Evolutionary conservation across 768 basidiomycete species (phyloP).

Genomic region (Pisolithus orientalis): DNA sequence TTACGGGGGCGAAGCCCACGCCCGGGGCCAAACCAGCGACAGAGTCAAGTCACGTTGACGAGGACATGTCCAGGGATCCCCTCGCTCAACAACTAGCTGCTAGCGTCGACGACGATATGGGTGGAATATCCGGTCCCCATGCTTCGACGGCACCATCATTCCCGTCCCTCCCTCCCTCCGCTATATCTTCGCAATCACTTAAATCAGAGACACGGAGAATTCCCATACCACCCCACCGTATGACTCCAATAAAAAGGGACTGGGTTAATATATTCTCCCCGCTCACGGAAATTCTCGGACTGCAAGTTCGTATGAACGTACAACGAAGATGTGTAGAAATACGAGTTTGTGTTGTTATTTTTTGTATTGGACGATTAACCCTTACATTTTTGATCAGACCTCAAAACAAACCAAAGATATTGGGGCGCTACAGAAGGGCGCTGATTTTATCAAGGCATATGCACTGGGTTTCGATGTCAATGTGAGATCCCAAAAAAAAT

Average conservation of each 20-base stretch:
- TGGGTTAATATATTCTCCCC: slow-evolving; percentile 96
- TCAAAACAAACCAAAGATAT: slow-evolving; percentile 92
- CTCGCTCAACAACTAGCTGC: slow-evolving; percentile 1
- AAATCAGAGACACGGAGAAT: slow-evolving; percentile 87
- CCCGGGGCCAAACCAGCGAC: slow-evolving; percentile 7
- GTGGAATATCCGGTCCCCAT: slow-evolving; percentile 40
- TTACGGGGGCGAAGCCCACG: slow-evolving; percentile 33
- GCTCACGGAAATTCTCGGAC: slow-evolving; percentile 85
- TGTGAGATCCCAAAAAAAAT: slow-evolving; percentile 38
- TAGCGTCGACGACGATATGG: slow-evolving; percentile 8
- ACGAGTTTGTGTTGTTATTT: slow-evolving; percentile 53
- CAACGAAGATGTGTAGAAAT: slow-evolving; percentile 86
- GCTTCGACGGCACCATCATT: slow-evolving; percentile 58
- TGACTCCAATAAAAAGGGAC: slow-evolving; percentile 95
- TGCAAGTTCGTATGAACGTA: slow-evolving; percentile 98
- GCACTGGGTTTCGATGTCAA: slow-evolving; percentile 94
- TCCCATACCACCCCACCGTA: slow-evolving; percentile 91
- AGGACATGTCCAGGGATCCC: slow-evolving; percentile 24
- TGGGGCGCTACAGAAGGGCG: slow-evolving; percentile 92
- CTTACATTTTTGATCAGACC: slow-evolving; percentile 46
- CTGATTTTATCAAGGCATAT: slow-evolving; percentile 95
- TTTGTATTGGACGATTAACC: neutral
- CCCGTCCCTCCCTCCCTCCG: slow-evolving; percentile 51
- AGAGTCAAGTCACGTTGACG: slow-evolving; percentile 20
- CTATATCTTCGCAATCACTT: slow-evolving; percentile 40